Evolutionary conservation across 805 yeast genomes (phyloP).

Genomic region (Sungouiella blattae): DNA sequence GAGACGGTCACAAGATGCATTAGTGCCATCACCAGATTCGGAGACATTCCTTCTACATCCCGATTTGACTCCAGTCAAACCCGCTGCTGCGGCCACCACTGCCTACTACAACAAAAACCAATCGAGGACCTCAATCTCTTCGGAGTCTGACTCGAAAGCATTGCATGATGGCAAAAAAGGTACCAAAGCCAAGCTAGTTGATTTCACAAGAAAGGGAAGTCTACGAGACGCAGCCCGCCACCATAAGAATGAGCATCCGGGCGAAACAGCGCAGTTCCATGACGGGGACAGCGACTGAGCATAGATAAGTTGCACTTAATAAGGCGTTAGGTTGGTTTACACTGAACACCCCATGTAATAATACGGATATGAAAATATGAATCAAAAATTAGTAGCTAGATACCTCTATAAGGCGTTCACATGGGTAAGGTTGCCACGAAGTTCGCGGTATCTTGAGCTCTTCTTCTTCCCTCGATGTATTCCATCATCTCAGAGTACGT

Average conservation of each 20-base stretch:
- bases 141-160: slow-evolving; percentile 6
- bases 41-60: slow-evolving; percentile 8
- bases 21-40: slow-evolving; percentile 9
- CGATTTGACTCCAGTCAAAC: slow-evolving; percentile 6
- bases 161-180: slow-evolving; percentile 5
- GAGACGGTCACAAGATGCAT: slow-evolving; percentile 9
- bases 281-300: slow-evolving; percentile 27
- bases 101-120: neutral
- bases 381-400: too few relatives aligned
- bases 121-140: slow-evolving; percentile 10
- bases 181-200: slow-evolving; percentile 41
- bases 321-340: too few relatives aligned
- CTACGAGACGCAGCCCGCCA: slow-evolving; percentile 38
- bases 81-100: slow-evolving; percentile 1
- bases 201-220: slow-evolving; percentile 44
- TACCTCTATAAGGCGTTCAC: neutral
- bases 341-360: too few relatives aligned
- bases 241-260: slow-evolving; percentile 25
- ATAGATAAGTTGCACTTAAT: too few relatives aligned
- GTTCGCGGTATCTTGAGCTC: slow-evolving; percentile 77
- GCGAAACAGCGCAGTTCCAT: slow-evolving; percentile 33
- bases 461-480: slow-evolving; percentile 84
- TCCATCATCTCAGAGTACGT: slow-evolving; percentile 91
- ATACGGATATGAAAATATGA: too few relatives aligned
- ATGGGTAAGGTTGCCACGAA: slow-evolving; percentile 47